Evolutionary conservation across 495 filamentous ascomycete species (phyloP), one percentile per base, ranked within the genome.

Genomic region (Aspergillus nidulans): DNA sequence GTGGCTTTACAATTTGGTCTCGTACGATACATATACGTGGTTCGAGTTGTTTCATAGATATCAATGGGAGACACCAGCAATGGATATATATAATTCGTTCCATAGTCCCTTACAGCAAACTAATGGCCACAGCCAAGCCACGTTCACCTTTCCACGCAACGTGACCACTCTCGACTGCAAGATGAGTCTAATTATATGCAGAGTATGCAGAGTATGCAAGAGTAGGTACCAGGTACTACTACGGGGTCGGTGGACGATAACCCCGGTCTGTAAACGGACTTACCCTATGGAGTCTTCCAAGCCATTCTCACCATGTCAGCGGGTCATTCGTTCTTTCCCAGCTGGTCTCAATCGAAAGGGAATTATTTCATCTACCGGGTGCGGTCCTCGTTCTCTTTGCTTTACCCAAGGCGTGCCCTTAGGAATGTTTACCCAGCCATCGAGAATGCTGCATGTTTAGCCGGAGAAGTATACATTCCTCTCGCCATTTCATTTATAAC

Each of bases 391-490:
- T 34, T 34, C 15, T 12, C 30, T 34, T 34, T 12, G 9, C 26
- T 4, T 20, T 32, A 23, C 9, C 32, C 20, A 49, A 12, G 36
- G 36, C n/a, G 12, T 39, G 3, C 18, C 15, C 18, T 39, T 12
- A 39, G 36, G 36, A 39, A 49, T 49, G 16, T 8, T 44, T 44
- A 44, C 18, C 13, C 1, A 7, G 26, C n/a, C n/a, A 49, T 25
- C 32, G 13, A 49, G 30, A 39, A 49, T 49, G 47, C 24, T 25
- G 32, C 47, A 49, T 49, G 36, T 25, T 49, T 49, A 49, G 43
- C 25, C 15, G 30, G 18, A 49, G 20, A 18, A 49, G 36, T 36
- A 49, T 38, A 25, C 30, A 25, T 36, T 36, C 47, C 47, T 38
- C 13, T 19, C 32, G 12, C 36, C n/a, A 3, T 13, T 23, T 25